phyloP scores from a whole-genome alignment of 805 yeast species.

The Ogataea paraovalis region DNA sequence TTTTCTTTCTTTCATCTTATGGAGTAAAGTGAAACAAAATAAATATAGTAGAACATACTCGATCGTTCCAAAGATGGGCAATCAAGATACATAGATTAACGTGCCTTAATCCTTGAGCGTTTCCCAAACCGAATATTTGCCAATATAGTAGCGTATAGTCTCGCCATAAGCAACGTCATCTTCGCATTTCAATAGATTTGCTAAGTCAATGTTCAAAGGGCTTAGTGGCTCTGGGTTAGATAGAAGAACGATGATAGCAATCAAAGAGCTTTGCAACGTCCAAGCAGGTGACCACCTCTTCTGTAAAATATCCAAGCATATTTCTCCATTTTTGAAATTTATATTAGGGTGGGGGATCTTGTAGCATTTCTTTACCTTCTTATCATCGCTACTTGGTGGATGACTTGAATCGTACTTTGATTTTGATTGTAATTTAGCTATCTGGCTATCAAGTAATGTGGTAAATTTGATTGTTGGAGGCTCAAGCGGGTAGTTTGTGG shows the following conservation, averaged over 20 bases:
- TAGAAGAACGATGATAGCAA: conserved; percentile 54
- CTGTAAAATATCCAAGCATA: conserved; percentile 64
- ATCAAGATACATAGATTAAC: neutral
- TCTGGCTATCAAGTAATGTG: conserved; percentile 10
- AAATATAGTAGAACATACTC: neutral
- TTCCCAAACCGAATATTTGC: conserved; percentile 18
- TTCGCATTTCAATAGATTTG: conserved; percentile 50
- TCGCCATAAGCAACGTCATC: conserved; percentile 42
- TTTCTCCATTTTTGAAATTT: conserved; percentile 55
- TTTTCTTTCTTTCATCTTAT: neutral
- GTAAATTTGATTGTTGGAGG: conserved; percentile 56
- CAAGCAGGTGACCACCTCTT: conserved; percentile 71
- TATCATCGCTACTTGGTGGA: neutral
- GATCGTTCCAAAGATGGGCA: neutral
- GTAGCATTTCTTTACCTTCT: conserved; percentile 13
- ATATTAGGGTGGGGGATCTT: conserved; percentile 48
- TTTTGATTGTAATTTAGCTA: conserved; percentile 4
- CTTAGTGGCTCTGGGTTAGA: conserved; percentile 68
- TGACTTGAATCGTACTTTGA: neutral
- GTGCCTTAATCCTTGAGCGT: conserved; percentile 3
- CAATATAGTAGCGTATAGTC: conserved; percentile 37
- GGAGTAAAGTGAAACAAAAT: neutral
- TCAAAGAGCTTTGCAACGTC: conserved; percentile 51
- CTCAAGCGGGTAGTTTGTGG: conserved; percentile 47
- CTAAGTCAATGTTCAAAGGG: conserved; percentile 68